These are phyloP conservation scores for Blepharisma stoltei DNA, from an alignment of 73 alveolate genomes.

Conservation along the genomic window DNA sequence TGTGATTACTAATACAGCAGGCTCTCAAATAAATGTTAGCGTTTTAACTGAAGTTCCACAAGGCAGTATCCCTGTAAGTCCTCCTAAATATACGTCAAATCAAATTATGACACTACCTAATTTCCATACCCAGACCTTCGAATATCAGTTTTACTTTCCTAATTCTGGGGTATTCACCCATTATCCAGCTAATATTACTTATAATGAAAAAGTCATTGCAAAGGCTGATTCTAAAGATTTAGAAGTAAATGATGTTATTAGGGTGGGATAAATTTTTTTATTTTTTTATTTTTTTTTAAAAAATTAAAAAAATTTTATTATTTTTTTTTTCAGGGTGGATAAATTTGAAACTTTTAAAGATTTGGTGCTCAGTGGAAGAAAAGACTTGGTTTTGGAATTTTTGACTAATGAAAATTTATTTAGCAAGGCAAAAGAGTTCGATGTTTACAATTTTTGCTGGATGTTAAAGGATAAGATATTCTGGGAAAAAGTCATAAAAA, in stretches of 20 bases:
- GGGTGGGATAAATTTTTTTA: constrained; percentile 35
- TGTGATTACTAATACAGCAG: constrained; percentile 86
- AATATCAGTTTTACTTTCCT: constrained; percentile 91
- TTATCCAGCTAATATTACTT: constrained; percentile 79
- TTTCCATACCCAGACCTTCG: constrained; percentile 68
- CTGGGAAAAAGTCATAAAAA: constrained; percentile 58
- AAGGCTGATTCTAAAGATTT: constrained; percentile 51
- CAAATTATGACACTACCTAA: constrained; percentile 51
- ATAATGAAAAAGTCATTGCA: constrained; percentile 72
- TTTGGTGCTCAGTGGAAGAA: constrained; percentile 53
- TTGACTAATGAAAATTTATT: constrained; percentile 53
- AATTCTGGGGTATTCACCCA: constrained; percentile 62
- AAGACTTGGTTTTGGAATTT: constrained; percentile 63
- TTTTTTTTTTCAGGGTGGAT: no score
- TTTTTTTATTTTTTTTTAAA: no score
- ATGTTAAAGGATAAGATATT: constrained; percentile 66
- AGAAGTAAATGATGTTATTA: constrained; percentile 45
- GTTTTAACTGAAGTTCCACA: constrained; percentile 88
- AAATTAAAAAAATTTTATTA: no score
- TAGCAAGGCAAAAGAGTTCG: constrained; percentile 48
- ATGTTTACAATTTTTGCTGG: constrained; percentile 50
- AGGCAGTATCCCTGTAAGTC: constrained; percentile 78
- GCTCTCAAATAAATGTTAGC: constrained; percentile 55
- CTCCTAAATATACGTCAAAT: constrained; percentile 63
- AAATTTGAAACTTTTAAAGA: constrained; percentile 65